Base-by-base conservation (phyloP, 768 basidiomycete species). In the Tricholoma saponaceum region DNA sequence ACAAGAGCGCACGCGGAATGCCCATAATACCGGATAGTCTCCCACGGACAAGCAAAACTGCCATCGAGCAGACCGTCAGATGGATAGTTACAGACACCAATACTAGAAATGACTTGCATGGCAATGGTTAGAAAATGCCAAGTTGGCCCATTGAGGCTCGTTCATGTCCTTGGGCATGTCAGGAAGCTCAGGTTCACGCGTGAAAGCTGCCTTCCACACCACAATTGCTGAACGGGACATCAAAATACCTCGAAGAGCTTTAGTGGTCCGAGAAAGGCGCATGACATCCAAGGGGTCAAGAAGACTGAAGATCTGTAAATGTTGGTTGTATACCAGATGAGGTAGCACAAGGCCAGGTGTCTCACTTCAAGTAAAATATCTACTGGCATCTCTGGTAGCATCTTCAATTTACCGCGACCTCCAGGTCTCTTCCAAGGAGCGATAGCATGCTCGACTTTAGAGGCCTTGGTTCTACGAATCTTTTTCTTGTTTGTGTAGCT, bases 201-300 rank as follows among this genome's bases (percentile, higher is more conserved):
- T 39, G 28, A 64, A 62, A 3, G 63, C 65, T 7, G 61, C 44
- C 14, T 57, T 63, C 70, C 70, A 64, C 58, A 74, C 54, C 35
- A 60, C 46, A 20, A 58, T 60, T 18, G 67, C 63, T 25, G 67
- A 66, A 20, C 22, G 73, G 54, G 54, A 66, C 52, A 72, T 64
- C 28, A 75, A 62, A 10, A 74, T 62, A 2, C 22, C 41, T n/a
- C 76, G 71, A 32, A 78, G 69, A 9, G 58, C 47, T 58, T 72
- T 76, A n/a, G 74, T 70, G 10, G 76, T 78, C 22, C 77, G 69
- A 16, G 76, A 60, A 6, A 79, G 67, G 28, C 60, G 68, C 20
- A 80, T 60, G 20, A 79, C 67, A 61, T 78, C 76, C 2, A 64
- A 22, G 4, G 76, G 73, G 20, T 62, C 60, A 28, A 79, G 57